Evolutionary conservation across 495 filamentous ascomycete species (phyloP).

Genomic region (Staphylotrichum longicolle): DNA sequence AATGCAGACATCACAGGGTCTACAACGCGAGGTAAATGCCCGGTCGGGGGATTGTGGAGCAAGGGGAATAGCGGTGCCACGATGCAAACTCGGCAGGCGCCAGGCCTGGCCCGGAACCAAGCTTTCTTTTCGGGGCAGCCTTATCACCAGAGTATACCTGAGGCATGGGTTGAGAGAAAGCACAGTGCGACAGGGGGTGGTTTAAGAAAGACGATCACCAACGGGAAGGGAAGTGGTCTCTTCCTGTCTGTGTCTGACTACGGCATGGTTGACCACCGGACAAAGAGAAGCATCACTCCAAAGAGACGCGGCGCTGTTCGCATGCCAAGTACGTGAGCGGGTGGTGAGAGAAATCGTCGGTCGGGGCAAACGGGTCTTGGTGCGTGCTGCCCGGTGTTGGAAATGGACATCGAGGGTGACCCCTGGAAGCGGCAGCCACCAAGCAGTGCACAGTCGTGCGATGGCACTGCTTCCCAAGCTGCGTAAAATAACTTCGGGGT

Average conservation of each 20-base stretch:
- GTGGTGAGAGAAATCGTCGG: not conserved
- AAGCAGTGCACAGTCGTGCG: not conserved
- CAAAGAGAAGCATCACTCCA: slow-evolving; percentile 5
- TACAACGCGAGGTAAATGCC: too few species aligned
- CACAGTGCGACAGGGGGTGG: slow-evolving; percentile 11
- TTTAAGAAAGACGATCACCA: not conserved
- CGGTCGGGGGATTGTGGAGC: not conserved
- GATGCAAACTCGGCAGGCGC: slow-evolving; percentile 8
- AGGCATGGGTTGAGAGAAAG: not conserved
- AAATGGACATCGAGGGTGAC: not conserved
- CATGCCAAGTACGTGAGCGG: not conserved
- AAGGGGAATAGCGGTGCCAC: slow-evolving; percentile 9
- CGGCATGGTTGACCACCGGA: not conserved
- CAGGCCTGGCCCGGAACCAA: slow-evolving; percentile 7
- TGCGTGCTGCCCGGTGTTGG: not conserved
- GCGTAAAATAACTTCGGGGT: not conserved
- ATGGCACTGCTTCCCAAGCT: not conserved
- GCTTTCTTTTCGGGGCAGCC: slow-evolving; percentile 2
- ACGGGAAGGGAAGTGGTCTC: not conserved
- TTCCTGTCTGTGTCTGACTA: not conserved
- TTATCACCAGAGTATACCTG: not conserved
- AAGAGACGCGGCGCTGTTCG: too few species aligned
- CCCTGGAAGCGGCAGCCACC: not conserved
- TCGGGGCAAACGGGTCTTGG: not conserved
- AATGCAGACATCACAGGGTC: too few species aligned